Base-by-base conservation (phyloP, 768 basidiomycete genomes). In the Lentinula boryana region DNA sequence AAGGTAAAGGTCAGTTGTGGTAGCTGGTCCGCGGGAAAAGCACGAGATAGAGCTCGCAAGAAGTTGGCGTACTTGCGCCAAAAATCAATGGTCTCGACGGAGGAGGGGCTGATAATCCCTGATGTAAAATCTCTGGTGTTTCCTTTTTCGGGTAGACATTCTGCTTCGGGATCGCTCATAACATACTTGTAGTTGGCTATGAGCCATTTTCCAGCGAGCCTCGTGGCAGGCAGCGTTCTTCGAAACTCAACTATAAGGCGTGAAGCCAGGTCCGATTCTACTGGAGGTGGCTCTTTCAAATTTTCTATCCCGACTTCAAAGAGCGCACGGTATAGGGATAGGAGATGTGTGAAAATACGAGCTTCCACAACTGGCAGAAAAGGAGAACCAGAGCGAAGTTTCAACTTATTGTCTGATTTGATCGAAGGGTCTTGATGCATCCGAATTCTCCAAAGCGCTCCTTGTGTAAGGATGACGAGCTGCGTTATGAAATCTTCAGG, bases 121-220 rank as follows among this genome's bases (percentile, higher is more conserved):
- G 77, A 15, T 38, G 50, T 57, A 13, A 72, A 61, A 18, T 72
- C 66, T 10, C 68, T 65, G 4, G 70, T 70, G 35, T 71, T 71
- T 2, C 56, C 66, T 23, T 68, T 70, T 56, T 63, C 55, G 35
- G 55, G 31, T 46, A 73, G 31, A 74, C 74, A 32, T 63, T 63
- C 61, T 71, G 77, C 58, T 66, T 75, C 74, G 61, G 69, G 73
- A 67, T 77, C 78, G 51, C 84, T 82, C 41, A 75, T 66, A 23
- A 93, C 68, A 64, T 91, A 91, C 62, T 83, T 84, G 65, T 84
- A 72, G 69, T 98, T 93, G 4, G 84, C 84, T 33, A 81, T 77
- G 12, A 98, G 70, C 97, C 97, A 99, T 70, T 94, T 95, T 67
- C 87, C 87, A 4, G 88, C 85, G 59, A 98, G 87, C 18, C 96